Percentiles rank a stretch among this genome's conserved stretches.
These are phyloP conservation scores for Yamadazyma ubonensis DNA, from an alignment of 805 yeast genomes.

Conservation along the genomic window DNA sequence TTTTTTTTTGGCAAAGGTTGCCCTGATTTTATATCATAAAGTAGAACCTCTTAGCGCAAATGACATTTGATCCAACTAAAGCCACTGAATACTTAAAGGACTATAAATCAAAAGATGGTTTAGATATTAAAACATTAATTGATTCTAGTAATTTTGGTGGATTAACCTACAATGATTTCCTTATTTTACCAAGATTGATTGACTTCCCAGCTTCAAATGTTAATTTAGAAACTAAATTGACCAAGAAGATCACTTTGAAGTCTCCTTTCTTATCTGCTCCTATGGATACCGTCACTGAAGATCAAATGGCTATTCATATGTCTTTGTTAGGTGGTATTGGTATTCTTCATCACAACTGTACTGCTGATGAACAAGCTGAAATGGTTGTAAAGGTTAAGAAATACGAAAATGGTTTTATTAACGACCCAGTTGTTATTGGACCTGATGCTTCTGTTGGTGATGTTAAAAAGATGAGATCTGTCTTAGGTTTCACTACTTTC, in stretches of 20 bases:
- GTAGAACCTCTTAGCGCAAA: constrained; percentile 9
- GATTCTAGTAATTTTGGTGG: constrained; percentile 93
- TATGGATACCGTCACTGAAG: constrained; percentile 98
- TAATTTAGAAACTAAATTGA: constrained; percentile 77
- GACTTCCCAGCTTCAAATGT: constrained; percentile 81
- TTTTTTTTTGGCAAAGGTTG: constrained; percentile 44
- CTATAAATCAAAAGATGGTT: constrained; percentile 78
- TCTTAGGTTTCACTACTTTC: constrained; percentile 92
- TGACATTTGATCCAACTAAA: constrained; percentile 46
- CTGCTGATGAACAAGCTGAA: constrained; percentile 96
- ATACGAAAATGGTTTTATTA: constrained; percentile 96
- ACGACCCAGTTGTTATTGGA: constrained; percentile 79
- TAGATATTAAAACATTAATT: constrained; percentile 79
- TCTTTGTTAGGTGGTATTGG: constrained; percentile 99
- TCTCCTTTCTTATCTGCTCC: constrained; percentile 97
- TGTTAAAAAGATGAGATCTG: constrained; percentile 65
- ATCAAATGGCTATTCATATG: constrained; percentile 97
- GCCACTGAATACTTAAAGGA: constrained; percentile 68
- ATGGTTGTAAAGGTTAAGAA: constrained; percentile 97
- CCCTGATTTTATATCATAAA: constrained; percentile 23
- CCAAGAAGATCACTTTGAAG: constrained; percentile 87
- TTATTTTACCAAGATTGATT: constrained; percentile 93
- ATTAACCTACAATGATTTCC: constrained; percentile 93
- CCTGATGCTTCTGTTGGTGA: constrained; percentile 79
- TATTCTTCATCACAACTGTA: constrained; percentile 95